Percentiles rank a stretch among this genome's conserved stretches.
Evolutionary conservation across 106 monocot genomes (phyloP).

Genomic region (Platanthera zijinensis): DNA sequence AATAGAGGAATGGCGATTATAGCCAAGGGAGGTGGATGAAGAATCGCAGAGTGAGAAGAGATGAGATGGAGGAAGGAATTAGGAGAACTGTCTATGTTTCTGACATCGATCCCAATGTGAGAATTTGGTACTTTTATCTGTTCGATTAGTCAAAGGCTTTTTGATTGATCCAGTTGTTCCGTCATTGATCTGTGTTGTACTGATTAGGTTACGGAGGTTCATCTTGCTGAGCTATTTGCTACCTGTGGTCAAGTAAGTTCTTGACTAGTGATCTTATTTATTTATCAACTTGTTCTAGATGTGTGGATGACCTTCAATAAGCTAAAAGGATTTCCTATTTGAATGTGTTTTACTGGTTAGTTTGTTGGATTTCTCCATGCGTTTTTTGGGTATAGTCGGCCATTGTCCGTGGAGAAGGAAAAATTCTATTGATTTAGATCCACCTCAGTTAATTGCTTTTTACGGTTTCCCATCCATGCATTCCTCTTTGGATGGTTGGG

Average conservation of each 20-base stretch:
- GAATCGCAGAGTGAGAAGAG: conserved; percentile 40
- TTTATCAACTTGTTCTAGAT: too few species aligned
- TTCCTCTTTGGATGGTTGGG: too few species aligned
- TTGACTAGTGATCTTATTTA: background rate
- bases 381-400: too few species aligned
- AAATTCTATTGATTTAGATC: too few species aligned
- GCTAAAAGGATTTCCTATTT: too few species aligned
- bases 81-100: conserved; percentile 70
- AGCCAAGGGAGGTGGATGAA: conserved; percentile 43
- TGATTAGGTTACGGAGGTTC: conserved; percentile 45
- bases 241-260: conserved; percentile 48
- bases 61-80: conserved; percentile 56
- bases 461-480: too few species aligned
- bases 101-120: conserved; percentile 62
- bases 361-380: too few species aligned
- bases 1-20: conserved; percentile 54
- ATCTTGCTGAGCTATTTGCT: conserved; percentile 45
- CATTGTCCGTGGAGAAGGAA: too few species aligned
- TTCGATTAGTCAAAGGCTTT: too few species aligned
- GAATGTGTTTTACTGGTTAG: too few species aligned
- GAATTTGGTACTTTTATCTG: background rate
- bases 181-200: background rate
- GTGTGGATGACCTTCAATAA: too few species aligned
- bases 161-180: background rate
- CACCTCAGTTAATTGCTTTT: too few species aligned